Conservation (phyloP, 495 filamentous ascomycete genomes). For the Daldinia loculata region DNA sequence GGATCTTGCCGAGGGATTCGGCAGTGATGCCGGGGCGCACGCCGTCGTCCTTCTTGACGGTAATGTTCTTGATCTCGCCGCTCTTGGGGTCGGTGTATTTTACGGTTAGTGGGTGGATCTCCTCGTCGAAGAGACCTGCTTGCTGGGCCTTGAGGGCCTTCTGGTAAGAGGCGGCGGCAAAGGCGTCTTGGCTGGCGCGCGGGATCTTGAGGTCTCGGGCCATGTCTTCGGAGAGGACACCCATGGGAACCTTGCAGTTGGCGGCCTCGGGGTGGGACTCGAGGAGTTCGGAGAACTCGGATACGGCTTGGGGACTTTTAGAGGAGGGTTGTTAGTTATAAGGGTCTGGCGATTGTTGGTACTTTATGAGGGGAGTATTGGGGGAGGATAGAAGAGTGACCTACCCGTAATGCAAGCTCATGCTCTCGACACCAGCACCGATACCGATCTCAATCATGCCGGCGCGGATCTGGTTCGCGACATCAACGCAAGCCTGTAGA, state of each 20-base stretch:
- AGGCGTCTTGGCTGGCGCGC: conserved; percentile 81
- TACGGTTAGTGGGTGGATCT: conserved; percentile 87
- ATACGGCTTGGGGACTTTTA: conserved; percentile 79
- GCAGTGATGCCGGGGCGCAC: conserved; percentile 84
- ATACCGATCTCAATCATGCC: conserved; percentile 97
- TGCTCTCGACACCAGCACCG: conserved; percentile 97
- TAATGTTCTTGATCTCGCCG: conserved; percentile 83
- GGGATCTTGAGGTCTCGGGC: conserved; percentile 80
- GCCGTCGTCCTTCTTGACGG: conserved; percentile 87
- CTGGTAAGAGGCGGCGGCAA: conserved; percentile 88
- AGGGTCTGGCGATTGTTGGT: too few relatives aligned
- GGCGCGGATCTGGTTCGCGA: conserved; percentile 85
- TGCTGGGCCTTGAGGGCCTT: conserved; percentile 89
- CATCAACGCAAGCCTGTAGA: conserved; percentile 88
- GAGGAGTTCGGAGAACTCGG: conserved; percentile 93
- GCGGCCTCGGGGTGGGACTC: conserved; percentile 82
- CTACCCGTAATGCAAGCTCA: conserved; percentile 90
- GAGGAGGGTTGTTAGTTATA: conserved; percentile 6
- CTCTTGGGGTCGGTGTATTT: conserved; percentile 90
- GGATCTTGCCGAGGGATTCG: conserved; percentile 88
- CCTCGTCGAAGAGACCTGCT: conserved; percentile 88
- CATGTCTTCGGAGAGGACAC: conserved; percentile 92
- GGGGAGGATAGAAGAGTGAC: conserved; percentile 34
- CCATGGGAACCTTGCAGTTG: conserved; percentile 99
- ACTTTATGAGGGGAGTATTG: not conserved